phyloP scores from a whole-genome alignment of 139 green algal genomes.

The Chlamydomonas sphaeroides region DNA sequence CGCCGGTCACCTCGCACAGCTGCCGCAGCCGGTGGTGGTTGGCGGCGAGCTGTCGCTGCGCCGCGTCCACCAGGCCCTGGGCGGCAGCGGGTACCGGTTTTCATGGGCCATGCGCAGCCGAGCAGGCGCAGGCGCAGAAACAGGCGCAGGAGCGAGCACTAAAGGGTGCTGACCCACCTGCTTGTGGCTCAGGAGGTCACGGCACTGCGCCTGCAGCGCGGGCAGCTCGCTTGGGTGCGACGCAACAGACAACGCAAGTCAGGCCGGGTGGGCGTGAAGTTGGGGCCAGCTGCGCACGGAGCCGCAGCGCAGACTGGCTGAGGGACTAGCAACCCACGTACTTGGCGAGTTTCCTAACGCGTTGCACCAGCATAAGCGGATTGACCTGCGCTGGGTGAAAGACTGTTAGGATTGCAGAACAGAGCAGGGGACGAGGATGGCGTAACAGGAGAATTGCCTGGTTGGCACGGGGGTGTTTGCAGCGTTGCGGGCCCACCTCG shows the following conservation, averaged over 20 bases:
- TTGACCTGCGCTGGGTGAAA: not conserved
- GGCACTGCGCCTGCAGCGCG: slow-evolving; percentile 13
- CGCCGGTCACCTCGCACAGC: slow-evolving; percentile 7
- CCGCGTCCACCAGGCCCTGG: slow-evolving; percentile 22
- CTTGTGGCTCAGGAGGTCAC: slow-evolving; percentile 14
- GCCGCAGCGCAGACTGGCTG: no score
- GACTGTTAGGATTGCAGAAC: not conserved
- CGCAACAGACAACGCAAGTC: not conserved
- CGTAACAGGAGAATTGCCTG: no score
- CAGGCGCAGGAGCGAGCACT: not conserved
- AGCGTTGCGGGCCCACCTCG: not conserved
- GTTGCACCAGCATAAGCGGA: not conserved
- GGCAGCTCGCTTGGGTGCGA: slow-evolving; percentile 11
- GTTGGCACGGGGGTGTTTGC: not conserved
- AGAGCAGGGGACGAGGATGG: no score
- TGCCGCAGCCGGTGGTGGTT: slow-evolving; percentile 16
- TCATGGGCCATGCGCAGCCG: no score
- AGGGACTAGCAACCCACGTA: not conserved
- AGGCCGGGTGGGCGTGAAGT: not conserved
- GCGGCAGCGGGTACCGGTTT: no score
- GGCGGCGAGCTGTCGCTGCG: slow-evolving; percentile 15
- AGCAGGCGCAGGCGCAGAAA: not conserved
- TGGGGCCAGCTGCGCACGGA: no score
- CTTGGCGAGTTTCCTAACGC: slow-evolving; percentile 13
- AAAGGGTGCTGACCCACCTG: not conserved